Percentiles rank a stretch among this genome's conserved stretches.
Conservation (phyloP, 768 basidiomycete species). For the Pisolithus sp. region DNA sequence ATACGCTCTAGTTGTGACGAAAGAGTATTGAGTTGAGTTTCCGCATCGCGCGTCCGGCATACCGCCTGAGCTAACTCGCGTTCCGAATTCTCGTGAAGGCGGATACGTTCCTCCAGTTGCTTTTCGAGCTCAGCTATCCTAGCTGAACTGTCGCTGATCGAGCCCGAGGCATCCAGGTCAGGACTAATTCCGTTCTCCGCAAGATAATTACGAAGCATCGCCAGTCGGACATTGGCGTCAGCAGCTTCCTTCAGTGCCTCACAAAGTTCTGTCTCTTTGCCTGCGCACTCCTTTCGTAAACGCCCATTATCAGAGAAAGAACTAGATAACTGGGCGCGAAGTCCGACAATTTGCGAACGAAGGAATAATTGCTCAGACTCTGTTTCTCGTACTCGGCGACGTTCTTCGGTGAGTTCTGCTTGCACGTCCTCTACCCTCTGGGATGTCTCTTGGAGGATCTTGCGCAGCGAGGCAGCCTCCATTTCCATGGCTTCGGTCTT, state of each 20-base stretch:
- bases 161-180: conserved; percentile 62
- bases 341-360: conserved; percentile 64
- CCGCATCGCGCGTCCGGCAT: conserved; percentile 67
- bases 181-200: conserved; percentile 80
- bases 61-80: conserved; percentile 63
- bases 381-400: conserved; percentile 53
- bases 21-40: conserved; percentile 59
- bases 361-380: conserved; percentile 60
- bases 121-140: conserved; percentile 73
- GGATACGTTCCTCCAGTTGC: conserved; percentile 65
- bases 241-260: conserved; percentile 60
- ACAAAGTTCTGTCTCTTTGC: conserved; percentile 57
- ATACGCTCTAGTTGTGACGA: conserved; percentile 61
- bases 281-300: conserved; percentile 60
- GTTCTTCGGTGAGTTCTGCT: conserved; percentile 59
- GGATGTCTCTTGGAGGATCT: conserved; percentile 73
- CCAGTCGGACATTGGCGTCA: conserved; percentile 67
- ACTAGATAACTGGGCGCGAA: conserved; percentile 67
- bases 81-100: conserved; percentile 67
- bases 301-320: conserved; percentile 64
- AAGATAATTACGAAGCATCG: conserved; percentile 78
- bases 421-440: conserved; percentile 67
- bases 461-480: conserved; percentile 68
- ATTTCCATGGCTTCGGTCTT: conserved; percentile 75
- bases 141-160: conserved; percentile 32